Conservation (phyloP, 345 rosid species). For the Populus deltoides region DNA sequence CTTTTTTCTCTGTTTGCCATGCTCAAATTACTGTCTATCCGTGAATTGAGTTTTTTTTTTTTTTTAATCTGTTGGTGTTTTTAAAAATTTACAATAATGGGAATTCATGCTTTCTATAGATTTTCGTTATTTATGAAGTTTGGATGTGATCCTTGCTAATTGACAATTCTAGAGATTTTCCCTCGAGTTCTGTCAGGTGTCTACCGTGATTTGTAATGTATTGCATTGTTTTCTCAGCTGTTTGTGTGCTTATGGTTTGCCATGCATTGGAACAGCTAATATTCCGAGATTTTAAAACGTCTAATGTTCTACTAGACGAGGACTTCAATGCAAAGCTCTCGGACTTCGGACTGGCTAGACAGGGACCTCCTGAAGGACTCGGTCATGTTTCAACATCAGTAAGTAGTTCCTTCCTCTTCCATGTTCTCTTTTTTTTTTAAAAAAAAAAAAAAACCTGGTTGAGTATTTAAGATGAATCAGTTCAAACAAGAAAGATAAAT, state of each 20-base stretch:
- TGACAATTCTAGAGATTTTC: not conserved
- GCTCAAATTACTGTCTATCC: not conserved
- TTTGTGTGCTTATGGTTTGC: conserved; percentile 14
- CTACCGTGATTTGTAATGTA: not conserved
- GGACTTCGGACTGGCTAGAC: conserved; percentile 91
- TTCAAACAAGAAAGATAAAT: not conserved
- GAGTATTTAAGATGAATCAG: not conserved
- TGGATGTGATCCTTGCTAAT: not conserved
- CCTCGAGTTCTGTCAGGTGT: not conserved
- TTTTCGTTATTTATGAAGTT: not conserved
- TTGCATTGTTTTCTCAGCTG: not conserved
- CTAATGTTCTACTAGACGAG: conserved; percentile 83
- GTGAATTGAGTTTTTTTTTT: not conserved
- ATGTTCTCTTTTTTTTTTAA: not conserved
- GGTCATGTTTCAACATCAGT: conserved; percentile 88
- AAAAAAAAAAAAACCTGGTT: not conserved
- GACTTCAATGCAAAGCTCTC: conserved; percentile 87
- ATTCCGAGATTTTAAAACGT: conserved; percentile 88
- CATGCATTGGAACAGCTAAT: conserved; percentile 53
- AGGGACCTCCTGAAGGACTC: conserved; percentile 85
- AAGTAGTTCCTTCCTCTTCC: conserved; percentile 28
- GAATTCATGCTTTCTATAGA: not conserved
- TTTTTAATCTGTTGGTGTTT: not conserved
- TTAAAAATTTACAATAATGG: not conserved
- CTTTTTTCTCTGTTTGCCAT: not conserved